Conservation (phyloP, 2,329 filamentous ascomycete species). For the Thermothelomyces thermophilus region DNA sequence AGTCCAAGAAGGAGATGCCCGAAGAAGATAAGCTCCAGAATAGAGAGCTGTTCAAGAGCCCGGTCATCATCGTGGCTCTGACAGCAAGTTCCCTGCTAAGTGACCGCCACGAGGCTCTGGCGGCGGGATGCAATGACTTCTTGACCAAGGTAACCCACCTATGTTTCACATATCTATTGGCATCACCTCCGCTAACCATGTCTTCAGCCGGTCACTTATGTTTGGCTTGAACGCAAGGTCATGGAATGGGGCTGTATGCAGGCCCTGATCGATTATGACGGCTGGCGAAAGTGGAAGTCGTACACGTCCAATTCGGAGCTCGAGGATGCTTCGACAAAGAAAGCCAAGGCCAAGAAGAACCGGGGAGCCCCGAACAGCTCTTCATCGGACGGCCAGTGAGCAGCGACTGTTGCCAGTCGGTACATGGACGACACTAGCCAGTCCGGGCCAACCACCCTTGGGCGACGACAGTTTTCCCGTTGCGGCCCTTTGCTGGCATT, state of each 20-base stretch:
- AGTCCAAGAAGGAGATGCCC: constrained; percentile 39
- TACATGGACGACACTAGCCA: neutral
- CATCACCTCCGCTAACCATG: constrained; percentile 4
- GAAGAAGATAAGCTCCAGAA: constrained; percentile 65
- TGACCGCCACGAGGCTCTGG: constrained; percentile 88
- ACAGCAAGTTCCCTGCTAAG: constrained; percentile 92
- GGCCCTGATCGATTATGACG: constrained; percentile 95
- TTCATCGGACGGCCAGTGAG: constrained; percentile 9
- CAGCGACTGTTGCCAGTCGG: neutral
- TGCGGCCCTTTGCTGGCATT: no score
- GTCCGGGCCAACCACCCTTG: neutral
- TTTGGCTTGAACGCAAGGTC: constrained; percentile 95
- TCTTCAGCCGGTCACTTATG: constrained; percentile 85
- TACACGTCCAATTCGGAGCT: constrained; percentile 44
- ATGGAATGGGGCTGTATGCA: constrained; percentile 99
- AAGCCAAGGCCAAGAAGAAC: constrained; percentile 21
- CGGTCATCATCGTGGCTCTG: constrained; percentile 94
- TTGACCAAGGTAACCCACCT: constrained; percentile 71
- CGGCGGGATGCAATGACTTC: constrained; percentile 96
- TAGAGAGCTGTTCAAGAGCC: constrained; percentile 77
- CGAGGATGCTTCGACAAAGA: constrained; percentile 22
- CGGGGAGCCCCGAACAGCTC: constrained; percentile 13
- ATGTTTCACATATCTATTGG: neutral
- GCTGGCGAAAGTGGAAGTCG: constrained; percentile 96
- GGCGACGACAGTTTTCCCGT: neutral